These are phyloP conservation scores for Massarina eburnea DNA, from an alignment of 2,329 filamentous ascomycete genomes.

Conservation along the genomic window DNA sequence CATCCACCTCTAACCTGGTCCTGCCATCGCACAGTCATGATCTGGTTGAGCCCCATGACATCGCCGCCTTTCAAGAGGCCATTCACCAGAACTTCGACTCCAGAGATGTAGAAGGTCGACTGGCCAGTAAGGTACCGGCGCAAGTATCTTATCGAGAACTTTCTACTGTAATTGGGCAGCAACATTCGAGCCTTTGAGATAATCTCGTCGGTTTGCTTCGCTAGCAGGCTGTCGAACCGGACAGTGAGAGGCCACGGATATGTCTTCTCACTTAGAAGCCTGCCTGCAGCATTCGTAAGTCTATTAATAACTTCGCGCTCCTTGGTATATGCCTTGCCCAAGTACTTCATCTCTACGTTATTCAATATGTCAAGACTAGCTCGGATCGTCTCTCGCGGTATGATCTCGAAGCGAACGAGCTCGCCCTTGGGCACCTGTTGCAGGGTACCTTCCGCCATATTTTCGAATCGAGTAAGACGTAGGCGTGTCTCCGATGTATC, in stretches of 20 bases:
- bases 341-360: too few species aligned
- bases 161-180: too few species aligned
- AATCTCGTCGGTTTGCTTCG: background rate
- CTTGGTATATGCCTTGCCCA: too few species aligned
- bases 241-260: background rate
- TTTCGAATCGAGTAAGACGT: too few species aligned
- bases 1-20: background rate
- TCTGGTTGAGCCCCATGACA: background rate
- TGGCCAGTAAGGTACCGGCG: background rate
- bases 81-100: background rate
- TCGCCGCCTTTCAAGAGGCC: background rate
- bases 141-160: background rate
- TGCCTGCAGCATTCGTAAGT: too few species aligned
- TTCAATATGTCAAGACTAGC: too few species aligned
- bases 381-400: background rate
- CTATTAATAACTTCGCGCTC: too few species aligned
- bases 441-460: too few species aligned
- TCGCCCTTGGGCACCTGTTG: too few species aligned
- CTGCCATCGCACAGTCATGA: background rate
- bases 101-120: background rate
- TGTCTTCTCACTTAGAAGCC: background rate
- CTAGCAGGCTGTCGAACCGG: background rate
- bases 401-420: background rate
- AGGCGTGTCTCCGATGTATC: too few species aligned
- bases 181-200: background rate